phyloP scores from a whole-genome alignment of 495 filamentous ascomycete species.

The Penicillium lagena region DNA sequence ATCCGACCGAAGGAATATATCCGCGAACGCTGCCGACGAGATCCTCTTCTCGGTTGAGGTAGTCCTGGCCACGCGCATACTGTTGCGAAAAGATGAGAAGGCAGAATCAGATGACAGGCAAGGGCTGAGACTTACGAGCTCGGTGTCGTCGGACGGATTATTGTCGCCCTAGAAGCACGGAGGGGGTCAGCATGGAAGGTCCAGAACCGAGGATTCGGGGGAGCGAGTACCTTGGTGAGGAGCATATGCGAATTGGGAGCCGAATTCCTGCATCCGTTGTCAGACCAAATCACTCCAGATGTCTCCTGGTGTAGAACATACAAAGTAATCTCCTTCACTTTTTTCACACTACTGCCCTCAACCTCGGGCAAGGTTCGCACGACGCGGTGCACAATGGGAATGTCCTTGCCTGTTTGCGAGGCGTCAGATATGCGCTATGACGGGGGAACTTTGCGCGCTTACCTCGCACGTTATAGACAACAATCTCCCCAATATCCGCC shows the following conservation, averaged over 20 bases:
- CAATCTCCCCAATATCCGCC: constrained; percentile 72
- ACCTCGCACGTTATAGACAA: constrained; percentile 72
- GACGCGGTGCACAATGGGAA: constrained; percentile 20
- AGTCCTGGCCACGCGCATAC: constrained; percentile 78
- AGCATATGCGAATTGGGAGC: constrained; percentile 38
- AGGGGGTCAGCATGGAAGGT: background rate
- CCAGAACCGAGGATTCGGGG: background rate
- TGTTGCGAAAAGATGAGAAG: background rate
- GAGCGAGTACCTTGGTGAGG: constrained; percentile 63
- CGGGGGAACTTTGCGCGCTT: background rate
- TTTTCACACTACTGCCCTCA: constrained; percentile 30
- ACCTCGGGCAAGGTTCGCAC: constrained; percentile 54
- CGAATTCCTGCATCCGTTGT: constrained; percentile 14
- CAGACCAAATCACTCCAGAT: background rate
- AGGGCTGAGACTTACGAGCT: constrained; percentile 42
- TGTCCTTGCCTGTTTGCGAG: constrained; percentile 14
- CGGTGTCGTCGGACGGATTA: constrained; percentile 89
- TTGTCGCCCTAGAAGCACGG: constrained; percentile 62
- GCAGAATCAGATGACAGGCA: background rate
- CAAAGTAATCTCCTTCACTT: constrained; percentile 32
- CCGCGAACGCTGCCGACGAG: constrained; percentile 91
- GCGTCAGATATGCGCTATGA: background rate
- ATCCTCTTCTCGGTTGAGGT: constrained; percentile 74
- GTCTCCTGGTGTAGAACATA: constrained; percentile 7
- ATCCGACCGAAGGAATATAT: constrained; percentile 94